Evolutionary conservation across 352 stramenopile genomes (phyloP).

Genomic region (Pythium angustatum): DNA sequence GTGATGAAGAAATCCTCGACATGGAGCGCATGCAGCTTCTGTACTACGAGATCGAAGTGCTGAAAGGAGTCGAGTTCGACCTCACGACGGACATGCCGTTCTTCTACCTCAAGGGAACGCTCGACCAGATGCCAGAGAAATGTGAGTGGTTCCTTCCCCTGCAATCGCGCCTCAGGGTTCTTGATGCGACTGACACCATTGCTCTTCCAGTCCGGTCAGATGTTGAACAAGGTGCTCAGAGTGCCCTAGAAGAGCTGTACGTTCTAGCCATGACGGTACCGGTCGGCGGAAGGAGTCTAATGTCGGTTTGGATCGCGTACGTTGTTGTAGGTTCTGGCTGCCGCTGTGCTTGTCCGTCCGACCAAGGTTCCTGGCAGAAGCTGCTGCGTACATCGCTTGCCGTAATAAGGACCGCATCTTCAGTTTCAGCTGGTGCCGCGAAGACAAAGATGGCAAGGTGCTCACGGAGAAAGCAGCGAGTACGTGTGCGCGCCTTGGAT

Average conservation of each 20-base stretch:
- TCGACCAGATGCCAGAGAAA: slow-evolving; percentile 76
- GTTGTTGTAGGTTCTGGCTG: slow-evolving; percentile 58
- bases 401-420: slow-evolving; percentile 78
- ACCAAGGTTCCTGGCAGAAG: slow-evolving; percentile 62
- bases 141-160: no score
- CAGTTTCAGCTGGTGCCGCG: slow-evolving; percentile 75
- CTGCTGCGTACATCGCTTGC: slow-evolving; percentile 74
- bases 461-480: slow-evolving; percentile 72
- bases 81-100: slow-evolving; percentile 80
- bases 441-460: slow-evolving; percentile 44
- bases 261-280: not conserved
- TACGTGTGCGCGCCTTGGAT: slow-evolving; percentile 30
- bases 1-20: slow-evolving; percentile 85
- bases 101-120: slow-evolving; percentile 56
- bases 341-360: slow-evolving; percentile 57
- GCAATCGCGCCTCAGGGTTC: no score
- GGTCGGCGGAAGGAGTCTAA: no score
- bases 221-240: slow-evolving; percentile 52
- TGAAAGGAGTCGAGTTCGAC: slow-evolving; percentile 82
- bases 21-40: slow-evolving; percentile 83
- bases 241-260: slow-evolving; percentile 68
- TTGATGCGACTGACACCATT: not conserved
- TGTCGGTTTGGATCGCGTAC: no score
- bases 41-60: slow-evolving; percentile 84
- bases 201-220: slow-evolving; percentile 43